Evolutionary conservation across 768 basidiomycete species (phyloP).

Genomic region (Tricholoma sp.): DNA sequence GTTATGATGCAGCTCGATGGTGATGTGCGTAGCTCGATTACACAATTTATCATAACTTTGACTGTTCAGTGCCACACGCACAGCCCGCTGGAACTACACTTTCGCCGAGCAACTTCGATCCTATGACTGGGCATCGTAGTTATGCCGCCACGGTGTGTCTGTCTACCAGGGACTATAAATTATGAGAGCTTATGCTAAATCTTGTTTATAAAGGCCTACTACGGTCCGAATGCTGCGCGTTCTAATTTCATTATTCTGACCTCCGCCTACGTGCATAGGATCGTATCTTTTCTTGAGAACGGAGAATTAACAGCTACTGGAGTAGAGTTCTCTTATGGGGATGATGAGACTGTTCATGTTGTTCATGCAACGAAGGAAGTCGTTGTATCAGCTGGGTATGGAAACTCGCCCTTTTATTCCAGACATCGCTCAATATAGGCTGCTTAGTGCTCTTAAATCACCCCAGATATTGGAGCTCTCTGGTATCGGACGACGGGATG

Average conservation of each 20-base stretch:
- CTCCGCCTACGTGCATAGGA: slow-evolving; percentile 5
- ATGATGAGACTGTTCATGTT: neutral
- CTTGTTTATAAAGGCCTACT: neutral
- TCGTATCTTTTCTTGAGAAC: neutral
- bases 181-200: neutral
- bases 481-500: slow-evolving; percentile 42
- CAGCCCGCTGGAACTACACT: neutral
- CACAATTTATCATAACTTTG: neutral
- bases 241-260: slow-evolving; percentile 1
- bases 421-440: neutral
- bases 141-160: neutral
- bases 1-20: neutral
- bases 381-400: slow-evolving; percentile 3
- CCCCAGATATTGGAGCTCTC: slow-evolving; percentile 54
- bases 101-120: neutral
- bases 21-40: neutral
- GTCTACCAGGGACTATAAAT: no score
- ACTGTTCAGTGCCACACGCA: neutral
- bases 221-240: neutral
- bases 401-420: neutral
- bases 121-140: neutral
- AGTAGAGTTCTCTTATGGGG: slow-evolving; percentile 1
- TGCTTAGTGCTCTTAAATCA: slow-evolving; percentile 33
- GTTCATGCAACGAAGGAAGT: slow-evolving; percentile 2
- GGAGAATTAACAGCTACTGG: neutral